A percentile compares a stretch with the other conserved stretches of the same genome.
Evolutionary conservation across 1,139 yeast genomes (phyloP).

Genomic region (Yamadazyma kanchanaburiensis): DNA sequence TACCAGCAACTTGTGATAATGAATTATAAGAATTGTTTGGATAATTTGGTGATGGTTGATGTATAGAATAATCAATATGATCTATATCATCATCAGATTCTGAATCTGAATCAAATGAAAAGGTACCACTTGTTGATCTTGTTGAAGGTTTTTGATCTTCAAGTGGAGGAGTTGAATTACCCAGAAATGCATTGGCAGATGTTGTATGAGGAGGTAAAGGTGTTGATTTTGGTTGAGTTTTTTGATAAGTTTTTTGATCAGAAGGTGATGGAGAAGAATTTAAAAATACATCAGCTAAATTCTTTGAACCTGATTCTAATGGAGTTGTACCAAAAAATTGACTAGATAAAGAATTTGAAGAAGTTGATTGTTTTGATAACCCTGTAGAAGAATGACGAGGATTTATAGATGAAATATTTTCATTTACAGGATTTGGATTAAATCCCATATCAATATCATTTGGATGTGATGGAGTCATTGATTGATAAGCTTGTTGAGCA

Average conservation of each 20-base stretch:
- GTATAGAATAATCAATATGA: conserved; percentile 5
- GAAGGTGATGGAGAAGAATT: conserved; percentile 4
- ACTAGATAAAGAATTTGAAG: conserved; percentile 35
- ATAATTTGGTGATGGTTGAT: background rate
- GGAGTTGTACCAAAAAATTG: conserved; percentile 29
- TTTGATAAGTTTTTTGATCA: conserved; percentile 12
- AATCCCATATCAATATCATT: conserved; percentile 7
- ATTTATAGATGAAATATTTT: conserved; percentile 27
- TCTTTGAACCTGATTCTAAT: conserved; percentile 8
- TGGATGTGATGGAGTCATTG: conserved; percentile 18
- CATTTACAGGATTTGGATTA: conserved; percentile 24
- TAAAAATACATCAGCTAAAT: conserved; percentile 19
- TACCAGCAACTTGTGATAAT: conserved; percentile 52
- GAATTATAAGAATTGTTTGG: conserved; percentile 25
- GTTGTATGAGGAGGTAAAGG: conserved; percentile 48
- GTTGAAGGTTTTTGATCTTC: conserved; percentile 7
- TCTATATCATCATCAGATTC: conserved; percentile 31
- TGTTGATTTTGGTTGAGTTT: conserved; percentile 32
- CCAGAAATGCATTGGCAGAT: conserved; percentile 42
- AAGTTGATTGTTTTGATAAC: conserved; percentile 39
- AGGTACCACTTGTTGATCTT: conserved; percentile 14
- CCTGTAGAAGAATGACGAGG: conserved; percentile 34
- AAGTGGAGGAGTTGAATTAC: conserved; percentile 22
- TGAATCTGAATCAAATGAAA: conserved; percentile 30
- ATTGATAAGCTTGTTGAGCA: conserved; percentile 41